Evolutionary conservation across 1,284 basidiomycete genomes (phyloP).

Genomic region (Ganoderma multipileum): DNA sequence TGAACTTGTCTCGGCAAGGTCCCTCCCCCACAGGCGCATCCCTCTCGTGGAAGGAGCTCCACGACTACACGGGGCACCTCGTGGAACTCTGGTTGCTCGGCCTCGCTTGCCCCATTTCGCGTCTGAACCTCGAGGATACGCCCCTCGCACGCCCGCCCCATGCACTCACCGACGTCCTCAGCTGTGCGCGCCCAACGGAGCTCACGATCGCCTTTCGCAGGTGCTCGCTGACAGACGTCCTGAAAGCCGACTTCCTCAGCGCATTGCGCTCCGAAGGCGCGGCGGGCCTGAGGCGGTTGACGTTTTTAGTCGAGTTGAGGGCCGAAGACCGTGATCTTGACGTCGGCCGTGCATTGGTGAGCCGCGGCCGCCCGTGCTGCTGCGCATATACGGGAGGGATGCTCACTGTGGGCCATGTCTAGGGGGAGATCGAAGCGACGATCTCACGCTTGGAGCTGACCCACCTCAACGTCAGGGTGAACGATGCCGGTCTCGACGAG

Average conservation of each 20-base stretch:
- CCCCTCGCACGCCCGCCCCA: neutral
- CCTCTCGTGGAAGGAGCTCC: neutral
- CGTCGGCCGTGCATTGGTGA: neutral
- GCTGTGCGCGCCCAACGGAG: neutral
- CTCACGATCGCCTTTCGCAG: neutral
- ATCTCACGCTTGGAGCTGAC: neutral
- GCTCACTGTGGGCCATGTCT: neutral
- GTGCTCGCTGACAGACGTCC: neutral
- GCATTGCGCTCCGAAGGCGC: neutral
- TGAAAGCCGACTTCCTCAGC: neutral
- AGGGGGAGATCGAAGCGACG: neutral
- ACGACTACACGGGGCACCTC: neutral
- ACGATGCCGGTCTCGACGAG: neutral
- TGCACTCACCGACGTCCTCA: neutral
- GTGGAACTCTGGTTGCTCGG: neutral
- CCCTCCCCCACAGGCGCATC: neutral
- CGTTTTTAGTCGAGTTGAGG: neutral
- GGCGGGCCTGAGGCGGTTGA: neutral
- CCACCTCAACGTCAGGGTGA: neutral
- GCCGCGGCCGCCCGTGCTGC: neutral
- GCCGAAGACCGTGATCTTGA: neutral
- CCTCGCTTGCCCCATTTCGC: neutral
- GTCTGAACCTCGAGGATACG: neutral
- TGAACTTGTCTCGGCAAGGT: neutral
- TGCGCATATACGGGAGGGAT: no score